Percentiles rank a stretch among this genome's conserved stretches.
Conservation (phyloP, 2,329 filamentous ascomycete species). For the Penicillium rolfsii region DNA sequence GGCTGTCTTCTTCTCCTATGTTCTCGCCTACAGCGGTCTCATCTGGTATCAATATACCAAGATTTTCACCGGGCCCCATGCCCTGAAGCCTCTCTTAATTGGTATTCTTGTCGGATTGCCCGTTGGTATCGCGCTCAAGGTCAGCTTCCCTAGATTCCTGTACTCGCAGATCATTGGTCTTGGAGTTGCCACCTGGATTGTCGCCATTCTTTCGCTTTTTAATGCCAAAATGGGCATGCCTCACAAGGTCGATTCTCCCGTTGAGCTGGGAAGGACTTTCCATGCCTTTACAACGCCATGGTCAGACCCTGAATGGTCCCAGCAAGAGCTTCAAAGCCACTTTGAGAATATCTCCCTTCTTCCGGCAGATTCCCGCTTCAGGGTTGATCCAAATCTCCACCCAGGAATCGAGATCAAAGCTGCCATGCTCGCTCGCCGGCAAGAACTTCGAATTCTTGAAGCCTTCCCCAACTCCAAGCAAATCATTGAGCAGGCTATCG, state of each 20-base stretch:
- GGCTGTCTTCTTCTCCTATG: constrained; percentile 56
- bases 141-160: constrained; percentile 43
- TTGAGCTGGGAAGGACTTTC: constrained; percentile 41
- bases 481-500: constrained; percentile 40
- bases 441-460: constrained; percentile 39
- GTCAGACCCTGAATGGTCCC: constrained; percentile 52
- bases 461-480: constrained; percentile 50
- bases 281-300: constrained; percentile 51
- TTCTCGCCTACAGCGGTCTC: constrained; percentile 56
- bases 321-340: constrained; percentile 55
- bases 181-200: constrained; percentile 55
- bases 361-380: constrained; percentile 48
- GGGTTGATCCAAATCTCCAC: constrained; percentile 45
- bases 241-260: constrained; percentile 42
- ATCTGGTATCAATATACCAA: constrained; percentile 59
- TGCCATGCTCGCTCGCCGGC: constrained; percentile 45
- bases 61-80: constrained; percentile 56
- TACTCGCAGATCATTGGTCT: constrained; percentile 56
- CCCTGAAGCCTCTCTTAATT: constrained; percentile 53
- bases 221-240: constrained; percentile 55
- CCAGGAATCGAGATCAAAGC: constrained; percentile 51
- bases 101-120: constrained; percentile 53
- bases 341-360: constrained; percentile 49
- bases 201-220: constrained; percentile 53
- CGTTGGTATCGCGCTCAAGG: constrained; percentile 51